Evolutionary conservation across 371 early-diverging fungal species (phyloP).

Genomic region (Mucor circinelloides): DNA sequence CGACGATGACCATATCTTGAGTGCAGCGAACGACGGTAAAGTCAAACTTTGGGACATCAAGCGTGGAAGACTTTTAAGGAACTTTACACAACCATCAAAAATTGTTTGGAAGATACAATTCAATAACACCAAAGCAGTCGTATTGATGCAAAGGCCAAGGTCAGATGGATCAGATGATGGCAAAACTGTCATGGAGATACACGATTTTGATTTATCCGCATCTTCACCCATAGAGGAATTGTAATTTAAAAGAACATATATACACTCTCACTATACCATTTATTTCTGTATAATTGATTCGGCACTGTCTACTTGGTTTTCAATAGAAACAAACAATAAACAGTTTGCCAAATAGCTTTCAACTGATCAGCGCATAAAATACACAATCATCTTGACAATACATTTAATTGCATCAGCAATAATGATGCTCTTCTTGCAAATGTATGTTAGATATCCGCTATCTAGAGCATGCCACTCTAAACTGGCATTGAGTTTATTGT

Average conservation of each 20-base stretch:
- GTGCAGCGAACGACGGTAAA: conserved; percentile 85
- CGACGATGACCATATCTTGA: conserved; percentile 77
- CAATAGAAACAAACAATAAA: neutral
- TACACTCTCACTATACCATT: neutral
- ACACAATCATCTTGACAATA: no score
- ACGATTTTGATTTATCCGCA: conserved; percentile 42
- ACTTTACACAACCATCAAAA: conserved; percentile 63
- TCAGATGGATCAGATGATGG: conserved; percentile 28
- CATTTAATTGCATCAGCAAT: no score
- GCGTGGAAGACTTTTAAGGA: conserved; percentile 70
- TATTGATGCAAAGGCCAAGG: conserved; percentile 55
- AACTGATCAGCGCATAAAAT: no score
- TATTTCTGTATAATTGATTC: neutral
- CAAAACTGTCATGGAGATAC: conserved; percentile 54
- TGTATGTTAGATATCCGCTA: no score
- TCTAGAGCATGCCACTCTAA: no score
- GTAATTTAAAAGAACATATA: neutral
- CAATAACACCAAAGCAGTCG: conserved; percentile 63
- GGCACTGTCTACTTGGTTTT: neutral
- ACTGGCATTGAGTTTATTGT: no score
- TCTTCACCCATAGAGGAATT: neutral
- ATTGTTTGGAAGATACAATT: conserved; percentile 70
- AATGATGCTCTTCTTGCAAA: no score
- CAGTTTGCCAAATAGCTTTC: no score
- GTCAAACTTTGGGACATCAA: conserved; percentile 86